These are phyloP conservation scores for Aureobasidium vineae DNA, from an alignment of 2,329 filamentous ascomycete species.

Conservation along the genomic window DNA sequence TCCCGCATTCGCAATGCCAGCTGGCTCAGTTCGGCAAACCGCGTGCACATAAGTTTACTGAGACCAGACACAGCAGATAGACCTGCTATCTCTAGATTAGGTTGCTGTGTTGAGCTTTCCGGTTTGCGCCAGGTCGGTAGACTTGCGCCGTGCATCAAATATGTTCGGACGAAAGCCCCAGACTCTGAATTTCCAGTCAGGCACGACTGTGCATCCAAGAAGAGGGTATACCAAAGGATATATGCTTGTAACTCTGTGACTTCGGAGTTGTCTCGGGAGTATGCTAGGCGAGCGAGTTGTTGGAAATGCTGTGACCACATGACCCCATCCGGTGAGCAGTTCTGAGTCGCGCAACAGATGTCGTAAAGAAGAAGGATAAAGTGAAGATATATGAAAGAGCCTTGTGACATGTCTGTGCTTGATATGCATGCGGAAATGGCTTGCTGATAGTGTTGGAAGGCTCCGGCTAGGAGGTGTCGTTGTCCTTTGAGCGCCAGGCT, in stretches of 20 bases:
- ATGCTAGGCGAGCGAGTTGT: slow-evolving; percentile 49
- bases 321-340: slow-evolving; percentile 39
- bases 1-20: slow-evolving; percentile 13
- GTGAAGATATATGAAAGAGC: slow-evolving; percentile 57
- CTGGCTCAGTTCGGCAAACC: slow-evolving; percentile 6
- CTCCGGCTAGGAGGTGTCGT: slow-evolving; percentile 44
- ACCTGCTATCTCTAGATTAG: not conserved
- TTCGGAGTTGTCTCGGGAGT: not conserved
- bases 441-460: slow-evolving; percentile 56
- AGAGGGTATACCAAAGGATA: slow-evolving; percentile 56
- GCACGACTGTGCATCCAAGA: slow-evolving; percentile 45
- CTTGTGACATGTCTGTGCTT: slow-evolving; percentile 52
- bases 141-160: slow-evolving; percentile 13
- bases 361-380: slow-evolving; percentile 59
- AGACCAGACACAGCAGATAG: not conserved
- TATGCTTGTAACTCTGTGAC: slow-evolving; percentile 44
- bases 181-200: slow-evolving; percentile 26
- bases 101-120: not conserved
- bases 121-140: slow-evolving; percentile 9
- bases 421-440: slow-evolving; percentile 42
- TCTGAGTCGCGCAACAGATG: slow-evolving; percentile 39
- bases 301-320: slow-evolving; percentile 57
- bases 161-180: slow-evolving; percentile 23
- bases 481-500: slow-evolving; percentile 48
- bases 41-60: slow-evolving; percentile 13